Evolutionary conservation across 2,329 filamentous ascomycete genomes (phyloP), one percentile per base, ranked within the genome.

Genomic region (Acephala macrosclerotiorum): DNA sequence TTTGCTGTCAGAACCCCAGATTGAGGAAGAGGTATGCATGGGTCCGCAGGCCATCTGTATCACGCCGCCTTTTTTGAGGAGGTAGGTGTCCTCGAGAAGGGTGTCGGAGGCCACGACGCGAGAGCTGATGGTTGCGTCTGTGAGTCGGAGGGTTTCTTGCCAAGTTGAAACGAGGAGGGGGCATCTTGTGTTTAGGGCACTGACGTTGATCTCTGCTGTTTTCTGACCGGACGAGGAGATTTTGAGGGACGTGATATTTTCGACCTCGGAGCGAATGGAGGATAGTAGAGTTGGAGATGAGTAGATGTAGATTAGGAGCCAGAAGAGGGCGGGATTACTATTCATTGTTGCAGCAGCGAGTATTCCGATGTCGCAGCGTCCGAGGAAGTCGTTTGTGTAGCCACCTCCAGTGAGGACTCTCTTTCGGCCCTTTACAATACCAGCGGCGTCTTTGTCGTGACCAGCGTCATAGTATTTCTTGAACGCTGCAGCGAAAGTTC

Each of bases 121-220:
- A 40, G 73, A 78, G 9, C 77, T 76, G 18, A 78, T 68, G 11
- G 76, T 72, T 3, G 77, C 76, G 33, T 79, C 79, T 12, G 66
- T 72, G 6, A 83, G 61, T 3, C 83, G 79, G 63, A 84, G 72
- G 0, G 77, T 77, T 68, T 85, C 83, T 25, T 79, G 77, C 69
- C 80, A 83, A 38, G 77, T 76, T 51, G 80, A 80, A 7, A 80
- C 74, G 11, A 85, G 72, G 7, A 83, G 71, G 0, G 82, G 81
- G 51, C 80, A 80, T 7, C 72, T 64, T 1, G 75, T 70, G 16
- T 78, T 75, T 2, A 84, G 74, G 1, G 67, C 66, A 0, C 72
- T 70, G 56, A 80, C 75, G 18, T 81, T 74, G 16, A 85, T 72
- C 1, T 70, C 74, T 12, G 65, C 69, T 55, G 66, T 62, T 49